A percentile compares a stretch with the other conserved stretches of the same genome.
phyloP scores from a whole-genome alignment of 441 rosid species.

The Biscutella auriculata region DNA sequence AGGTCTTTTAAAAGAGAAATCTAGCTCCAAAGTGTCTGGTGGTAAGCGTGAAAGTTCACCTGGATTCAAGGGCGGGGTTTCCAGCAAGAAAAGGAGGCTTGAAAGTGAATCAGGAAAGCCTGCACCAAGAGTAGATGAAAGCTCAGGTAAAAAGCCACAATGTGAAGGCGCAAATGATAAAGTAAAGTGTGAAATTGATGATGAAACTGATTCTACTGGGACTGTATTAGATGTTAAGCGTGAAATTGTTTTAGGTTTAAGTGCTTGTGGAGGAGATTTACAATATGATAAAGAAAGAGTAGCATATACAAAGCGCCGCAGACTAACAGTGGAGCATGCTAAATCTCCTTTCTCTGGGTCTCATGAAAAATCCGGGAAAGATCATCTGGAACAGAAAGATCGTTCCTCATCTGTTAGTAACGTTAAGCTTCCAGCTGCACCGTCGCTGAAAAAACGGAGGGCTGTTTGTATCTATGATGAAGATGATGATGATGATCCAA shows the following conservation, averaged over 20 bases:
- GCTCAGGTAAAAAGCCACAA: conserved; percentile 40
- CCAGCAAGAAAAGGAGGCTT: conserved; percentile 9
- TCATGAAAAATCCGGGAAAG: conserved; percentile 36
- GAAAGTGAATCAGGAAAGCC: conserved; percentile 32
- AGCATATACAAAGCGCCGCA: conserved; percentile 49
- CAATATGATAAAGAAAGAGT: conserved; percentile 54
- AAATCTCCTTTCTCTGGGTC: conserved; percentile 32
- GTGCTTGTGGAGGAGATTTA: conserved; percentile 26
- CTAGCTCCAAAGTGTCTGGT: conserved; percentile 24
- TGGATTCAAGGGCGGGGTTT: conserved; percentile 23
- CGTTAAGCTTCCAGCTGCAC: conserved; percentile 32
- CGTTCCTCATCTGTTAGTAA: background rate
- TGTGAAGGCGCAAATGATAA: conserved; percentile 24
- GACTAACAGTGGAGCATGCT: conserved; percentile 49
- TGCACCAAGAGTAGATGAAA: conserved; percentile 27
- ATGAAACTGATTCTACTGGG: conserved; percentile 18
- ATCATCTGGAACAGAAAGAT: conserved; percentile 11
- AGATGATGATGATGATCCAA: conserved; percentile 66
- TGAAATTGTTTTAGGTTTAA: conserved; percentile 33
- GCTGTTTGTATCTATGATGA: conserved; percentile 60
- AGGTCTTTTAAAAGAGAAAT: conserved; percentile 23
- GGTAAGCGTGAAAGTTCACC: conserved; percentile 20
- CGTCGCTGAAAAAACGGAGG: conserved; percentile 59
- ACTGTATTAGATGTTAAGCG: conserved; percentile 23
- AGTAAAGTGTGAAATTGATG: conserved; percentile 21